Percentiles rank a stretch among this genome's conserved stretches.
These are phyloP conservation scores for Tylopilus vinaceipallidus DNA, from an alignment of 768 basidiomycete species.

Conservation along the genomic window DNA sequence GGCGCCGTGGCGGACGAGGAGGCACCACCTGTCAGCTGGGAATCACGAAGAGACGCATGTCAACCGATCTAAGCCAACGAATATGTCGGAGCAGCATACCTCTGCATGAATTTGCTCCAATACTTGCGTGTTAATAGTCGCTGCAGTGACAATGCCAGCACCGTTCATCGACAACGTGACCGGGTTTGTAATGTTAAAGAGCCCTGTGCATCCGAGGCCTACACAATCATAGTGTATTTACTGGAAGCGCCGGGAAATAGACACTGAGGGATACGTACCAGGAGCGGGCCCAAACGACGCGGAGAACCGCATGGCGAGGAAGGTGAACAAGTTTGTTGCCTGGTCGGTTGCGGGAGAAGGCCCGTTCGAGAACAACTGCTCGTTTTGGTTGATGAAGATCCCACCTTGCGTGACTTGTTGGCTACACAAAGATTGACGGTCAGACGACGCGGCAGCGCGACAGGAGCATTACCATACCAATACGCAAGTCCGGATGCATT, in stretches of 20 bases:
- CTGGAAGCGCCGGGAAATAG: not conserved
- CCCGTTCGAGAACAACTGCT: constrained; percentile 15
- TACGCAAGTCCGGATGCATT: constrained; percentile 24
- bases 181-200: constrained; percentile 25
- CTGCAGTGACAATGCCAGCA: constrained; percentile 27
- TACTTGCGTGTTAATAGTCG: constrained; percentile 19
- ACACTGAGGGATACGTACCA: constrained; percentile 10
- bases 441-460: not conserved
- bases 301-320: constrained; percentile 31
- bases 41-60: not conserved
- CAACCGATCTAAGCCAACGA: not conserved
- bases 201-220: constrained; percentile 23
- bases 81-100: not conserved
- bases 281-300: constrained; percentile 22
- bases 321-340: constrained; percentile 28
- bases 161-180: constrained; percentile 25
- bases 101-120: constrained; percentile 18
- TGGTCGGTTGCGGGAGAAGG: constrained; percentile 19
- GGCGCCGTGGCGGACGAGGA: not conserved
- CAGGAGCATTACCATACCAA: constrained; percentile 12
- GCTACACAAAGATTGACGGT: constrained; percentile 4
- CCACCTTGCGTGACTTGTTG: constrained; percentile 23
- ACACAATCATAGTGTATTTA: no score
- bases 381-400: constrained; percentile 24
- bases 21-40: not conserved